A percentile compares a stretch with the other conserved stretches of the same genome.
Evolutionary conservation across 148 eudicot species (phyloP).

Genomic region (Beta vulgaris): DNA sequence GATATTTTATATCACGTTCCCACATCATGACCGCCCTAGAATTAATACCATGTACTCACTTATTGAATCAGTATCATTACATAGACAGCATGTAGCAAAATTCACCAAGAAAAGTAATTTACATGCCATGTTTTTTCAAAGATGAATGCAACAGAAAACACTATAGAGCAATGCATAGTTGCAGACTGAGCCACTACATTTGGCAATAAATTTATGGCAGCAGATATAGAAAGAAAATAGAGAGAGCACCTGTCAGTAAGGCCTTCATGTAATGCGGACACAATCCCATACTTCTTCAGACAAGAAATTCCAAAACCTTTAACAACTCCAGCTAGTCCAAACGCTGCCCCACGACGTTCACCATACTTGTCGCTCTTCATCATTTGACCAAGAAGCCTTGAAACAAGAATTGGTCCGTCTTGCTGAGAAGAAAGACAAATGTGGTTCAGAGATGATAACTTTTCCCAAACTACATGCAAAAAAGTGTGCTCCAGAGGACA

Average conservation of each 20-base stretch:
- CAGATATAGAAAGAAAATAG: neutral
- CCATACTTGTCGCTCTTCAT: slow-evolving; percentile 98
- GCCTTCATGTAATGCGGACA: slow-evolving; percentile 55
- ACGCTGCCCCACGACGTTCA: slow-evolving; percentile 99
- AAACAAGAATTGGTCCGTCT: slow-evolving; percentile 75
- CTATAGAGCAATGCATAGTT: neutral
- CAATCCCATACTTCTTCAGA: slow-evolving; percentile 82
- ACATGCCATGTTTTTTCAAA: no score
- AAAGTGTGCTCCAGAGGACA: neutral
- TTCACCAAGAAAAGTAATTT: no score
- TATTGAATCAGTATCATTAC: neutral
- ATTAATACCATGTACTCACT: neutral
- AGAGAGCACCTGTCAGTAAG: slow-evolving; percentile 69
- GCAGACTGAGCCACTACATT: neutral
- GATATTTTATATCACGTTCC: neutral
- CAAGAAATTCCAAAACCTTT: slow-evolving; percentile 79
- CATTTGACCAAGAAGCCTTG: slow-evolving; percentile 74
- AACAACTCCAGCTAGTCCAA: slow-evolving; percentile 90
- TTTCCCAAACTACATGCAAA: slow-evolving; percentile 11
- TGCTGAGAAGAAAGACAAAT: slow-evolving; percentile 44
- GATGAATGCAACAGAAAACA: neutral
- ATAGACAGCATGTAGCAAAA: neutral
- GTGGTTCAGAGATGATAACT: neutral
- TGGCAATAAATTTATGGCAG: neutral
- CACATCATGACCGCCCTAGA: neutral